These are phyloP conservation scores for Daldinia sp. DNA, from an alignment of 2,329 filamentous ascomycete species.

Conservation along the genomic window DNA sequence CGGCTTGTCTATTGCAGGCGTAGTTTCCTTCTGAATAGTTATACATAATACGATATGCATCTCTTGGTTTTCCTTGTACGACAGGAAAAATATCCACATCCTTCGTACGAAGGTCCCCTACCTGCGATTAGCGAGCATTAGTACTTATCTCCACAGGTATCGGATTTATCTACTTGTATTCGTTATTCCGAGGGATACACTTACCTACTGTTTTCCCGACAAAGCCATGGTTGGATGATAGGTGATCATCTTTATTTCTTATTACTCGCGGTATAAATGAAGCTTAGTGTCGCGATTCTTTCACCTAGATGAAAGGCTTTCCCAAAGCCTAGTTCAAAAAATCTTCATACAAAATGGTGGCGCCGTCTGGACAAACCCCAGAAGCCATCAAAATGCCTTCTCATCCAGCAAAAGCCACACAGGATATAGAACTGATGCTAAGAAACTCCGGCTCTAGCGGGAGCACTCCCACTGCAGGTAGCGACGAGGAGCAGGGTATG, in stretches of 20 bases:
- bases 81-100: background rate
- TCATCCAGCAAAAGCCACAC: conserved; percentile 2
- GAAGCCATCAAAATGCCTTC: conserved; percentile 27
- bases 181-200: background rate
- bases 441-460: conserved; percentile 15
- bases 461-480: background rate
- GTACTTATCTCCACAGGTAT: background rate
- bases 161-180: background rate
- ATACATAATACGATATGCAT: background rate
- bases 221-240: background rate
- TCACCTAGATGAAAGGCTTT: background rate
- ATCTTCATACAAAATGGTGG: conserved; percentile 14
- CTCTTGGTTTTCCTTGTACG: background rate
- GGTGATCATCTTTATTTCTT: background rate
- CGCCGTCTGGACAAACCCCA: conserved; percentile 9
- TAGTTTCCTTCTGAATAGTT: background rate
- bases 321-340: background rate
- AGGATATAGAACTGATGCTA: conserved; percentile 10
- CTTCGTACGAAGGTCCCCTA: background rate
- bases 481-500: conserved; percentile 30
- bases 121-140: background rate
- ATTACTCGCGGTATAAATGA: background rate
- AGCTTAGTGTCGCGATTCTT: background rate
- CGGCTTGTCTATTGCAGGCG: background rate
- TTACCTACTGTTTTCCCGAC: background rate